These are phyloP conservation scores for Brassica juncea DNA, from an alignment of 345 rosid species.

Conservation along the genomic window DNA sequence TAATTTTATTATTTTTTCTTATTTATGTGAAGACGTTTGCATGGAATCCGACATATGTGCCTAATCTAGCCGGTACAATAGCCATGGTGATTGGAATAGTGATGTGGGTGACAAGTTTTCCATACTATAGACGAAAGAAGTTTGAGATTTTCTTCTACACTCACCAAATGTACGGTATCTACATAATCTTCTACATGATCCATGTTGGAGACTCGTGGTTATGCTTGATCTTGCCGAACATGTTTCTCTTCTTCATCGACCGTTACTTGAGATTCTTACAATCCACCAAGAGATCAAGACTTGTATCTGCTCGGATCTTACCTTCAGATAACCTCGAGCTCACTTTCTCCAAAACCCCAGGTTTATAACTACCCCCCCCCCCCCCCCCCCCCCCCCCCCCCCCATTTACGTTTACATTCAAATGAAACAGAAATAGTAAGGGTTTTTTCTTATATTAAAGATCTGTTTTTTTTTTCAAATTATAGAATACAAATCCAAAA, in stretches of 20 bases:
- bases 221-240: conserved; percentile 60
- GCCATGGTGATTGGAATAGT: conserved; percentile 52
- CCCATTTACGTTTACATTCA: not conserved
- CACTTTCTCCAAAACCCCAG: conserved; percentile 58
- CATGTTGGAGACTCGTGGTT: conserved; percentile 62
- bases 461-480: conserved; percentile 25
- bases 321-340: conserved; percentile 54
- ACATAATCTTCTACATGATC: conserved; percentile 54
- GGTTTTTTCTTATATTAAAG: not conserved
- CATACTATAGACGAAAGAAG: conserved; percentile 47
- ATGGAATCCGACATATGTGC: conserved; percentile 54
- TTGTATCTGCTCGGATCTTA: conserved; percentile 55
- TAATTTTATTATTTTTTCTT: not conserved
- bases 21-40: conserved; percentile 44
- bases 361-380: conserved; percentile 27
- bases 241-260: conserved; percentile 67
- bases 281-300: conserved; percentile 45
- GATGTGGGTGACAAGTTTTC: conserved; percentile 63
- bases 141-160: conserved; percentile 65
- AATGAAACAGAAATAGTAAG: not conserved
- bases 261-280: conserved; percentile 68
- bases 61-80: conserved; percentile 61
- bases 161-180: conserved; percentile 52
- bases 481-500: not conserved
- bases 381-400: not conserved